phyloP scores from a whole-genome alignment of 192 early-diverging fungal genomes.

The Backusella liffmaniae region DNA sequence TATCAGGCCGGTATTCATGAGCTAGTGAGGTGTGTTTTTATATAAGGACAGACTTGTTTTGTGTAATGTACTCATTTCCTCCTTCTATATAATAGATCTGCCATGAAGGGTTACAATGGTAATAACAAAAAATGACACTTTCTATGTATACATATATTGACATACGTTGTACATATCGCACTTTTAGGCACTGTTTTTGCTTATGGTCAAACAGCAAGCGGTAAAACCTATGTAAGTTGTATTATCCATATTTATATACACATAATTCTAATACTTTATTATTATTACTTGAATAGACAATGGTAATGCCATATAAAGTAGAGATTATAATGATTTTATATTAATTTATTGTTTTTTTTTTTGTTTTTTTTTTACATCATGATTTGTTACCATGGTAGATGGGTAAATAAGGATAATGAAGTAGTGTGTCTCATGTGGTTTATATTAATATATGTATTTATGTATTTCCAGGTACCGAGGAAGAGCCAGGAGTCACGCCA shows the following conservation, averaged over 20 bases:
- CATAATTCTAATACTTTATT: not conserved
- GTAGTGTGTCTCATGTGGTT: not conserved
- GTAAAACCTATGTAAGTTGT: slow-evolving; percentile 79
- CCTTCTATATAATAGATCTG: slow-evolving; percentile 13
- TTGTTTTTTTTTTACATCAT: not conserved
- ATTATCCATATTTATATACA: not conserved
- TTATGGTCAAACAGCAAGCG: slow-evolving; percentile 97
- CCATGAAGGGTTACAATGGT: slow-evolving; percentile 95
- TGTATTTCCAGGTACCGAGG: slow-evolving; percentile 51
- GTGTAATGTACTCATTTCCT: not conserved
- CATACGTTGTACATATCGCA: not conserved
- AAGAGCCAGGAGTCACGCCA: slow-evolving; percentile 75
- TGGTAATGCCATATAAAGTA: slow-evolving; percentile 7
- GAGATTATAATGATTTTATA: not conserved
- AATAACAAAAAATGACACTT: slow-evolving; percentile 4
- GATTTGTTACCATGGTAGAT: slow-evolving; percentile 13
- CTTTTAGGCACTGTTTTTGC: slow-evolving; percentile 89
- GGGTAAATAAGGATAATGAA: slow-evolving; percentile 6
- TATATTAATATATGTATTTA: not conserved
- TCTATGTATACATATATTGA: not conserved
- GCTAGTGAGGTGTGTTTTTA: slow-evolving; percentile 11
- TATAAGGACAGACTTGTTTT: not conserved
- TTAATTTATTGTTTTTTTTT: not conserved
- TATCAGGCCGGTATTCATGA: slow-evolving; percentile 41
- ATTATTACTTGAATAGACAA: slow-evolving; percentile 11